Evolutionary conservation across 2,329 filamentous ascomycete species (phyloP).

Genomic region (Pestalotiopsis sp.): DNA sequence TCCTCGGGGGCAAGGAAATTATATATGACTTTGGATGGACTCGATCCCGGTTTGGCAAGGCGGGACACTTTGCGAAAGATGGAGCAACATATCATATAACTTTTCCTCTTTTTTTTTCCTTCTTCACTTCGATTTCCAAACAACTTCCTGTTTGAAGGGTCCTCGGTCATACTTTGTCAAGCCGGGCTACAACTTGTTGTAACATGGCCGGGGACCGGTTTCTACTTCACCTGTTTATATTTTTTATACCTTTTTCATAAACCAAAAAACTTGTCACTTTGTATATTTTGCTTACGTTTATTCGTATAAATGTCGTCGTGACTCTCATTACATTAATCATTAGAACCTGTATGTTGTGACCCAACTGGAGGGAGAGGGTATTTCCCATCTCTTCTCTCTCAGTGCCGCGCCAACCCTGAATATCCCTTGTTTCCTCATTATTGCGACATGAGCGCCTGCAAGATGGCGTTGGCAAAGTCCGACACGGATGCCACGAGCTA

Average conservation of each 20-base stretch:
- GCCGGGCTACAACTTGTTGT: not conserved
- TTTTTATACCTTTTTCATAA: not conserved
- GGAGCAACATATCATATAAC: not conserved
- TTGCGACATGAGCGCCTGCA: conserved; percentile 25
- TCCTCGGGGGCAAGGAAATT: not conserved
- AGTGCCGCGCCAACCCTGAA: conserved; percentile 13
- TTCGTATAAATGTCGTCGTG: conserved; percentile 23
- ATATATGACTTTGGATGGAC: not conserved
- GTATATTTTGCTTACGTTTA: too few relatives aligned
- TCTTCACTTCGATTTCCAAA: not conserved
- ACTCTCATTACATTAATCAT: conserved; percentile 23
- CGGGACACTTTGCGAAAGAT: not conserved
- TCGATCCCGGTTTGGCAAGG: not conserved
- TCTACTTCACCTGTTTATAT: not conserved
- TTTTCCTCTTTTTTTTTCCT: not conserved
- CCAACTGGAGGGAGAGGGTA: conserved; percentile 18
- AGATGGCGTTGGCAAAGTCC: conserved; percentile 31
- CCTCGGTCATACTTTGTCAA: not conserved
- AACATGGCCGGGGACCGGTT: not conserved
- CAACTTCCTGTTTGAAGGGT: not conserved
- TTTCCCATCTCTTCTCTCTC: conserved; percentile 17
- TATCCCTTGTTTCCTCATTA: conserved; percentile 1
- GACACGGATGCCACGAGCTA: conserved; percentile 32
- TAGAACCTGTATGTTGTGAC: conserved; percentile 22
- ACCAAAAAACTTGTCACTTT: not conserved